Base-by-base conservation (phyloP, 331 rosid genomes). In the Pyrus hybrid region DNA sequence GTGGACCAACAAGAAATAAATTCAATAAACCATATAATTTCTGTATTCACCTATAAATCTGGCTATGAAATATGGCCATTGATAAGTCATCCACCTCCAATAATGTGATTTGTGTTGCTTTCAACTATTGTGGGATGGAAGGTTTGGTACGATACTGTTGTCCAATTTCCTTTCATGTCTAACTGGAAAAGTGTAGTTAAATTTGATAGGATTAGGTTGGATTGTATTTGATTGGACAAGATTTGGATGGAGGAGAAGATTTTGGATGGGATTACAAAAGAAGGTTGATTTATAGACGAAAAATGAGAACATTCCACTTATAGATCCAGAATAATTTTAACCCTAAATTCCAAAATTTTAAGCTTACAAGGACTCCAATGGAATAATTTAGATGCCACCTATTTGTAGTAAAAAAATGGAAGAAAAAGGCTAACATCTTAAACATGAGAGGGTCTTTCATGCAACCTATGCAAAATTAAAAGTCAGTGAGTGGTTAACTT, bases 1-100 rank as follows among this genome's bases (percentile, higher is more conserved):
- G 92, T 64, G 14, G 30, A 60, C 47, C 70, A 73, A 63, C 45
- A 65, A 64, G 23, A 64, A 30, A 64, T 64, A 9, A 35, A 77
- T 54, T 14, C 6, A 20, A 22, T 9, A 45, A 57, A 64, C 57
- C 32, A 47, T 22, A 79, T 33, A 33, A 33, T 68, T 20, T 14
- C 26, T 65, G 3, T 32, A 20, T 7, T 11, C 37, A 33, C 70
- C 17, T 8, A 20, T 9, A 67, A 47, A 23, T 67, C 0, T 51
- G 47, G 18, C 67, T 12, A 16, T 14, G 37, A 28, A 17, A 23
- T 25, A 37, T 16, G 17, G 20, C 68, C 68, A 37, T 35, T 0
- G 7, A 13, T 6, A 13, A 29, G 7, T 30, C 65, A 30, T 17
- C 54, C 53, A 22, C 53, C 5, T 32, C 29, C 33, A 72, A 56